phyloP scores from a whole-genome alignment of 2,329 filamentous ascomycete genomes.

The Fusarium nelsonii region DNA sequence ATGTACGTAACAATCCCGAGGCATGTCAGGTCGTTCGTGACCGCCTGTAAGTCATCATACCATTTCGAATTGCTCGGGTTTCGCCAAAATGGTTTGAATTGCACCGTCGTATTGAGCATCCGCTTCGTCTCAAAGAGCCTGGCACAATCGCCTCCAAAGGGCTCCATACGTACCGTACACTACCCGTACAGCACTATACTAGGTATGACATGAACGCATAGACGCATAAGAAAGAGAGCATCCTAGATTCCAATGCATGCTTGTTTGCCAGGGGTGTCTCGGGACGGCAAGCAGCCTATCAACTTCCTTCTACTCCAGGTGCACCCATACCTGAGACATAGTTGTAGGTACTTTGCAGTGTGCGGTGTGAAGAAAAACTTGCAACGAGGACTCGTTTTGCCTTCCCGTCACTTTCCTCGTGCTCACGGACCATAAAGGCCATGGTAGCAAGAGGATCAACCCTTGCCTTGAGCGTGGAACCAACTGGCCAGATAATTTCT shows the following conservation, averaged over 20 bases:
- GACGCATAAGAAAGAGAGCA: constrained; percentile 31
- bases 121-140: constrained; percentile 26
- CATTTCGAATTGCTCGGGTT: constrained; percentile 30
- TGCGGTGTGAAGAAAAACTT: constrained; percentile 32
- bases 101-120: constrained; percentile 33
- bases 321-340: constrained; percentile 38
- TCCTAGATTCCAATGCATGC: constrained; percentile 30
- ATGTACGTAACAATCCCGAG: constrained; percentile 15
- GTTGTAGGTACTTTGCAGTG: constrained; percentile 15
- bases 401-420: constrained; percentile 36
- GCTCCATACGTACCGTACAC: constrained; percentile 16
- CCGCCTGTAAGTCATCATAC: constrained; percentile 21
- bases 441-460: constrained; percentile 33
- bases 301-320: constrained; percentile 25
- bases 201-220: constrained; percentile 30
- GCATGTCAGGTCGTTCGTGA: constrained; percentile 9
- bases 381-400: constrained; percentile 31
- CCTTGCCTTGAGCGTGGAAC: constrained; percentile 39
- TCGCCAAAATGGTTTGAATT: constrained; percentile 35
- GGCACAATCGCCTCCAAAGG: constrained; percentile 14
- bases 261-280: constrained; percentile 26
- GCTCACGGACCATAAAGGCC: constrained; percentile 27
- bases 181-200: constrained; percentile 3
- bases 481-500: constrained; percentile 35
- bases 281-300: constrained; percentile 15